Evolutionary conservation across 257 asterid species (phyloP), one percentile per base, ranked within the genome.

Genomic region (Solanum megistacrolobum): DNA sequence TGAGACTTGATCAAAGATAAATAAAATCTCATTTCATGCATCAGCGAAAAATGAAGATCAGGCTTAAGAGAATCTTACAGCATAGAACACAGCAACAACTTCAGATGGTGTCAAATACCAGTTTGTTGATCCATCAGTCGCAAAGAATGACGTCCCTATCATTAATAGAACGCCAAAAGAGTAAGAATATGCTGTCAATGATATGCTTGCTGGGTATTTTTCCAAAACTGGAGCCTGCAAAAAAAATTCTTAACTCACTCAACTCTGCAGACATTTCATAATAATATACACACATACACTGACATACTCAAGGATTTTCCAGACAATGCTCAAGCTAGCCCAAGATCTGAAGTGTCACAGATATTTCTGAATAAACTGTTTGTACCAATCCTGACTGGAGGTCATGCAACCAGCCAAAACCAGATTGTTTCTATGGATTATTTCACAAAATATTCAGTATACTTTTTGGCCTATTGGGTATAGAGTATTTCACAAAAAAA

Each of bases 101-200:
- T 96, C 99, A 18, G 98, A 91, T 79, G 18, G 94, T 12, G 96
- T 93, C 88, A 97, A 92, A 88, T 75, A 87, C 98, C 99, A 97
- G 87, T 95, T 95, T 18, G 96, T 91, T 82, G 98, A 90, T 32
- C 91, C 95, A 32, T 90, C 90, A 71, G 96, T 92, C 88, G 88
- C 81, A 84, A 93, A 91, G 76, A 92, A 83, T 60, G 98, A 94
- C 41, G 98, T 92, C 81, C 89, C 89, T 86, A 92, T 95, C 98
- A 97, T 93, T 65, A 95, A 92, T 12, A 93, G 69, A 86, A 92
- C 94, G 52, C 99, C 99, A 83, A 94, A 96, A 74, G 89, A 88
- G 92, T 96, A 95, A 73, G 99, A 93, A 91, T 90, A 97, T 21
- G 99, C 98, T 38, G 99, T 97, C 92, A 96, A 91, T 55, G 99